phyloP scores from a whole-genome alignment of 1,284 basidiomycete species.

The Leccinum laetum region DNA sequence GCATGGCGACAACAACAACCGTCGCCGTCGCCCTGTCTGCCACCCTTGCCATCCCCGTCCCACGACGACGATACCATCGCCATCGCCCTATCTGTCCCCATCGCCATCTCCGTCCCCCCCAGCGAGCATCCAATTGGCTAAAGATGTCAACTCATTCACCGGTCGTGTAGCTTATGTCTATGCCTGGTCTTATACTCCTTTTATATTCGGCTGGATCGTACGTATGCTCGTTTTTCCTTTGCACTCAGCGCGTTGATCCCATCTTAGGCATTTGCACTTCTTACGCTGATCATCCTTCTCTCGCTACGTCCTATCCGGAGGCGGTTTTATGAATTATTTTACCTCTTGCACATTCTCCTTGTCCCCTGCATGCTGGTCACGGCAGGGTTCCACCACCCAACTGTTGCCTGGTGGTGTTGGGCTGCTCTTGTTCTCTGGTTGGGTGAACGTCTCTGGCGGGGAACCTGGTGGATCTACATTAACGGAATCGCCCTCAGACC shows the following conservation, averaged over 20 bases:
- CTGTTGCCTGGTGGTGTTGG: slow-evolving; percentile 71
- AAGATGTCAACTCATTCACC: slow-evolving; percentile 49
- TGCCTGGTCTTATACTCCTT: slow-evolving; percentile 63
- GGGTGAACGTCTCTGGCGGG: slow-evolving; percentile 63
- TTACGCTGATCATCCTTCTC: slow-evolving; percentile 67
- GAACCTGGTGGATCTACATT: slow-evolving; percentile 59
- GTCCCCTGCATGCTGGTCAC: slow-evolving; percentile 63
- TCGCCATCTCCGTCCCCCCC: too few relatives aligned
- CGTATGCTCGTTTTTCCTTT: slow-evolving; percentile 29
- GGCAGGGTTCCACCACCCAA: slow-evolving; percentile 70
- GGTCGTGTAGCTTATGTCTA: slow-evolving; percentile 59
- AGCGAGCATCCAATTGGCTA: slow-evolving; percentile 65
- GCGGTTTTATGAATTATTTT: slow-evolving; percentile 77
- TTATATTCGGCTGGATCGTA: slow-evolving; percentile 80
- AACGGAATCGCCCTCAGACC: slow-evolving; percentile 41
- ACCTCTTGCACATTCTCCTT: slow-evolving; percentile 67
- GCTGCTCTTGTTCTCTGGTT: slow-evolving; percentile 65
- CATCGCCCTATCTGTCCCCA: too few relatives aligned
- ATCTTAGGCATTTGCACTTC: slow-evolving; percentile 62
- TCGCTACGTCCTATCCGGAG: slow-evolving; percentile 68
- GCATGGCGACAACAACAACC: too few relatives aligned
- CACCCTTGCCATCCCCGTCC: too few relatives aligned
- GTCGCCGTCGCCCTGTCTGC: too few relatives aligned
- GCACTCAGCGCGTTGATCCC: slow-evolving; percentile 15
- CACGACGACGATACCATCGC: too few relatives aligned